Evolutionary conservation across 2,329 filamentous ascomycete genomes (phyloP).

Genomic region (Ophiostoma ulmi): DNA sequence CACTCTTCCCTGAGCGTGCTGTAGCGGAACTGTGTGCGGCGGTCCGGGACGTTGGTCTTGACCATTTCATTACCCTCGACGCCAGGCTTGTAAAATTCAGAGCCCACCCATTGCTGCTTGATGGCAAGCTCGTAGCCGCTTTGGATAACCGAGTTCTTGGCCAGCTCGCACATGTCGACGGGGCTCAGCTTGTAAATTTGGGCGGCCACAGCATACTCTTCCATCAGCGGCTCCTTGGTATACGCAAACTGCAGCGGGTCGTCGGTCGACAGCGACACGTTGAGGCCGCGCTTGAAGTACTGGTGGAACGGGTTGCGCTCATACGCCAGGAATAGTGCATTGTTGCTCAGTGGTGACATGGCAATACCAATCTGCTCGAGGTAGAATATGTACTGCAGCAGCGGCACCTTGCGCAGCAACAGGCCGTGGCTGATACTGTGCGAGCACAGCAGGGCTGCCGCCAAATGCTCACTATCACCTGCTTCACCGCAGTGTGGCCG

Average conservation of each 20-base stretch:
- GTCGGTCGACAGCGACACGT: slow-evolving; percentile 93
- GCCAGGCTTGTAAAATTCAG: slow-evolving; percentile 70
- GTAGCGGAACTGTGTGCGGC: slow-evolving; percentile 82
- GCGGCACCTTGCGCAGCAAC: slow-evolving; percentile 83
- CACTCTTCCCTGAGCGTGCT: slow-evolving; percentile 81
- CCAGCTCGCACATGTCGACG: slow-evolving; percentile 97
- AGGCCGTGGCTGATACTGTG: slow-evolving; percentile 97
- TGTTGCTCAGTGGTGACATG: slow-evolving; percentile 99
- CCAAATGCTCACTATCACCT: slow-evolving; percentile 92
- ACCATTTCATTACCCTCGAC: slow-evolving; percentile 84
- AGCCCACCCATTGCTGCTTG: slow-evolving; percentile 88
- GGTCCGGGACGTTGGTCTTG: slow-evolving; percentile 93
- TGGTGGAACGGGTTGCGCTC: slow-evolving; percentile 94
- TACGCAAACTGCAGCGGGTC: slow-evolving; percentile 97
- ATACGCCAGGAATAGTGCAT: slow-evolving; percentile 91
- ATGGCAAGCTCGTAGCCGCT: slow-evolving; percentile 86
- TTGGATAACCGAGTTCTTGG: slow-evolving; percentile 91
- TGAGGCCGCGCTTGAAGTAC: slow-evolving; percentile 91
- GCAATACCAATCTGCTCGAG: slow-evolving; percentile 96
- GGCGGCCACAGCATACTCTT: slow-evolving; percentile 95
- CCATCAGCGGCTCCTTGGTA: slow-evolving; percentile 95
- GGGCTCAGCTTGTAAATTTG: slow-evolving; percentile 97
- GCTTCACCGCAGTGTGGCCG: slow-evolving; percentile 95
- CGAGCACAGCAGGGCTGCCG: slow-evolving; percentile 83
- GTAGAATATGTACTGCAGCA: slow-evolving; percentile 96